Evolutionary conservation across 805 yeast species (phyloP), one percentile per base, ranked within the genome.

Genomic region (Wickerhamomyces silvicola): DNA sequence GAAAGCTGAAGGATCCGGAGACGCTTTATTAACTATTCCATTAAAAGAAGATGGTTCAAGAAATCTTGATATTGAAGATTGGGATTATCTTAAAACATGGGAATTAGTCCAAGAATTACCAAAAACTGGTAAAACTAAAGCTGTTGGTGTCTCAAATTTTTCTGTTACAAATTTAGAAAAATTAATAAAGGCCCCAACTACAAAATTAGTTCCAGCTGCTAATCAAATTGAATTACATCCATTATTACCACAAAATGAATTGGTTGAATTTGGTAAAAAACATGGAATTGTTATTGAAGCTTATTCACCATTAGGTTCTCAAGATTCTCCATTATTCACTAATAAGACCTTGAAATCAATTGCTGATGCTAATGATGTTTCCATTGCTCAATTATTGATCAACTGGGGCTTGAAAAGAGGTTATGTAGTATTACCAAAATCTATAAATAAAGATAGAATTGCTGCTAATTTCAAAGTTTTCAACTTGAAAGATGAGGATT

Each of bases 181-280:
- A 31, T 59, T 83, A 37, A 62, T 81, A 32, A 57, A 57, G 9
- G 53, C 65, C 31, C 68, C 72, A 30, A 65, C 64, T 26, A 70
- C 68, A 36, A 70, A 60, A 23, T 54, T 72, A 30, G 68, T 65
- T 20, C 95, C 95, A 6, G 86, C 73, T 10, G 74, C 67, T 25
- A 75, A 79, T 59, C 94, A 85, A 64, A 67, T 82, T 38, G 94
- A 85, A 62, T 59, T 75, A 23, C 94, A 84, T 56, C 86, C 88
- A 28, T 68, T 68, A 40, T 64, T 81, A 41, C 83, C 85, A 25
- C 87, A 82, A 54, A 59, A 54, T 10, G 75, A 76, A 45, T 60
- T 82, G 41, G 48, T 68, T 26, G 68, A 70, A 20, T 79, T 50
- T 56, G 65, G 75, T 54, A 59, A 63, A 35, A 45, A 54, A 24